Evolutionary conservation across 2,329 filamentous ascomycete species (phyloP).

Genomic region (Xylaria sp.): DNA sequence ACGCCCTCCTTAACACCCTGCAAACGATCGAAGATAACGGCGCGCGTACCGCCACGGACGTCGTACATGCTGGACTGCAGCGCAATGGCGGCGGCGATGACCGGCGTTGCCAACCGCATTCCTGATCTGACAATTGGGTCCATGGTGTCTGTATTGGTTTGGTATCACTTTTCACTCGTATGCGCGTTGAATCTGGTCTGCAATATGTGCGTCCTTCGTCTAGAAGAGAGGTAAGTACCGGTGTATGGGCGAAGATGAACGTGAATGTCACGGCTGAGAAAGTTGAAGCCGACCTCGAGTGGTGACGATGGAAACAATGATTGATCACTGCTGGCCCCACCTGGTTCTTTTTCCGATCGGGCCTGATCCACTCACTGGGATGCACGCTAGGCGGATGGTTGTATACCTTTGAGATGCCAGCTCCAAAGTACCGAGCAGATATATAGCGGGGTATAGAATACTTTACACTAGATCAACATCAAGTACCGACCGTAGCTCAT

Average conservation of each 20-base stretch:
- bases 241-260: slow-evolving; percentile 13
- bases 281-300: not conserved
- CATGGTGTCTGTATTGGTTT: slow-evolving; percentile 34
- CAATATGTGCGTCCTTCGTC: not conserved
- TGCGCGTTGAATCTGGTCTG: not conserved
- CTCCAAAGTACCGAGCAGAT: too few relatives aligned
- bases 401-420: too few relatives aligned
- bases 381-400: not conserved
- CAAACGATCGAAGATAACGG: slow-evolving; percentile 95
- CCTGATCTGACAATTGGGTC: slow-evolving; percentile 54
- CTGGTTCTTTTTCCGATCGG: not conserved
- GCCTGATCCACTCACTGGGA: not conserved
- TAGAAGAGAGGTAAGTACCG: not conserved
- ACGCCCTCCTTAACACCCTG: slow-evolving; percentile 89
- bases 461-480: not conserved
- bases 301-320: not conserved
- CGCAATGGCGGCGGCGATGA: slow-evolving; percentile 61
- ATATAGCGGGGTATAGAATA: too few relatives aligned
- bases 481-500: not conserved
- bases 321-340: not conserved
- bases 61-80: slow-evolving; percentile 86
- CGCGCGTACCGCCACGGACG: slow-evolving; percentile 87
- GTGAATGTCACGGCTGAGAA: slow-evolving; percentile 13
- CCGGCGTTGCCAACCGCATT: slow-evolving; percentile 68
- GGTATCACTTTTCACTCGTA: not conserved